Base-by-base conservation (phyloP, 1,284 basidiomycete genomes). In the Leccinum colubrinum region DNA sequence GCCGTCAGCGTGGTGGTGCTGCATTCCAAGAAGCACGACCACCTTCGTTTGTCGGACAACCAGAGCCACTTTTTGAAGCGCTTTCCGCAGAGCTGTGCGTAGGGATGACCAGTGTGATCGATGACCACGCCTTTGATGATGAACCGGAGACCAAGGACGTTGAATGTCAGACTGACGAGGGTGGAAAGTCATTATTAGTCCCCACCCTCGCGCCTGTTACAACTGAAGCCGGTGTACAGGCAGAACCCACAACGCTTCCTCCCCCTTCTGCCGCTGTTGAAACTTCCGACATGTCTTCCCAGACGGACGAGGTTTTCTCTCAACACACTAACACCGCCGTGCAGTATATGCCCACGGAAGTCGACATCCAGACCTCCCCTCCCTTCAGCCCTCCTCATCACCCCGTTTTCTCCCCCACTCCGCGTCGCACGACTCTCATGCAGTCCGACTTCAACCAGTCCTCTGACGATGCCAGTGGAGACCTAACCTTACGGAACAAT, bases 21-120 rank as follows among this genome's bases (percentile, higher is more conserved):
- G 82, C 88, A 11, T 88, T 81, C 76, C 84, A 86, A 66, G 83
- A 86, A 64, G 81, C 83, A 12, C 81, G 88, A 6, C 90, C 90
- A 2, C 79, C 84, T 37, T 90, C 87, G 0, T 75, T 91, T 39
- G 81, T 91, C 9, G 86, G 84, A 37, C 81, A 83, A 12, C 88
- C 88, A 0, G 89, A 88, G 67, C 83, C 86, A 11, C 77, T 91
- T 30, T 70, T 65, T 20, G 55, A 63, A 15, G 85, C 87, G 5
- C 73, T 73, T 56, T 74, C 74, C 25, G 80, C 83, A 35, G 89
- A 90, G 70, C 78, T 90, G 56, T 83, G 83, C 39, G 79, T 84
- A 59, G 85, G 84, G 64, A 81, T 79, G 76, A 66, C 79, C 70
- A 65, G 79, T 72, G 68, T 78, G 62, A 74, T 76, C 53, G 78